Evolutionary conservation across 2,329 filamentous ascomycete species (phyloP), one percentile per base, ranked within the genome.

Genomic region (Calonectria hawksworthii): DNA sequence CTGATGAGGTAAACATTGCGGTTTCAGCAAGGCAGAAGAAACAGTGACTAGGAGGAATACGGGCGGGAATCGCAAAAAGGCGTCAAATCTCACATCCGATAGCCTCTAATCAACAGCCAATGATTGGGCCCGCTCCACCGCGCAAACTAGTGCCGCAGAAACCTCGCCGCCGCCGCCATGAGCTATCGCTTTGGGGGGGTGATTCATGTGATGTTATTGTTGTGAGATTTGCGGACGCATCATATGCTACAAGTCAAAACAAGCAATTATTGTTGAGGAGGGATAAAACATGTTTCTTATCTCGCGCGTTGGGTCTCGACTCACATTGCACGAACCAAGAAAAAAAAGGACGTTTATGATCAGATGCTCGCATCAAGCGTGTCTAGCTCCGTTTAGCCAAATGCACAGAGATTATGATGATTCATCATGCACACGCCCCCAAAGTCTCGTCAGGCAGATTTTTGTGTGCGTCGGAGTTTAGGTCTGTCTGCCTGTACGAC

Each of bases 241-340:
- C 34, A 41, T 32, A 63, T 63, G 34, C 32, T 63, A 28, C 54
- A 36, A 16, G 32, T 36, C 56, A 63, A 26, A 63, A 63, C 36
- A 63, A 63, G 56, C 56, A 63, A 63, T 63, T 63, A 41, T 63
- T 63, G 56, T 63, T 63, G 56, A 63, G 56, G 18, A 41, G 44
- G 41, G 44, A 23, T 13, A 63, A 41, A 63, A 38, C 16, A 63
- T 38, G 34, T 41, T 41, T 63, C 56, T 63, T 41, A 47, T 23
- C n/a, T 28, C 34, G 6, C 34, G 6, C 13, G 23, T 30, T 61
- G 34, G 56, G 56, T 41, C 56, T 61, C 56, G 32, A 28, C 34
- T 61, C 34, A 34, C 21, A 7, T 63, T 28, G 23, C 56, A 26
- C 36, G 13, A 28, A 23, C 9, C 4, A 38, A 21, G 7, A 18